Percentiles rank a stretch among this genome's conserved stretches.
These are phyloP conservation scores for Beta macrorhiza DNA, from an alignment of 179 eudicot species.

Conservation along the genomic window DNA sequence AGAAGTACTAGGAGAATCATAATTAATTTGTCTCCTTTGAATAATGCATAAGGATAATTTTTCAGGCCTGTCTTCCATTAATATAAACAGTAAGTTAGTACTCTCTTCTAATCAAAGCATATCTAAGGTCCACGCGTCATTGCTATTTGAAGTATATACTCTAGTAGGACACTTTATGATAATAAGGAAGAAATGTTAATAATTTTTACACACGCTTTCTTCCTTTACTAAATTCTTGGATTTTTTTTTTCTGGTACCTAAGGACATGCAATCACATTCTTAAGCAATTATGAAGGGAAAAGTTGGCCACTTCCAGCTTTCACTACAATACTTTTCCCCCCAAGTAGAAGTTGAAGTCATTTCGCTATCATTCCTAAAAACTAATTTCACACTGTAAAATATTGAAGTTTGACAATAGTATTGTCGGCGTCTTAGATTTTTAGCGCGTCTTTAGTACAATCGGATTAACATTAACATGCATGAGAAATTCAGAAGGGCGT, in stretches of 20 bases:
- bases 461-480: no score
- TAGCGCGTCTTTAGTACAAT: background rate
- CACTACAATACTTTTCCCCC: background rate
- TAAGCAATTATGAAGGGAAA: background rate
- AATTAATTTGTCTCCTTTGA: background rate
- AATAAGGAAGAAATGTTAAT: background rate
- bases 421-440: background rate
- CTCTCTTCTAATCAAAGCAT: no score
- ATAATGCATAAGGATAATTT: background rate
- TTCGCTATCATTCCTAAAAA: background rate
- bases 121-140: constrained; percentile 1
- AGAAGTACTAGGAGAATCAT: background rate
- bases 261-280: background rate
- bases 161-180: background rate
- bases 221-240: background rate
- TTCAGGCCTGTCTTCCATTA: background rate
- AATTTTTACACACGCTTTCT: background rate
- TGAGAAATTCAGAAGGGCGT: no score
- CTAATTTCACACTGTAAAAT: background rate
- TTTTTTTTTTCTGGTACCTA: background rate
- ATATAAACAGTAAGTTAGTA: no score
- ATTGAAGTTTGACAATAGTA: background rate
- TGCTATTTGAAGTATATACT: background rate
- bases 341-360: background rate
- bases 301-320: background rate